Percentiles rank a stretch among this genome's conserved stretches.
These are phyloP conservation scores for Salix arbutifolia DNA, from an alignment of 345 rosid genomes.

Conservation along the genomic window DNA sequence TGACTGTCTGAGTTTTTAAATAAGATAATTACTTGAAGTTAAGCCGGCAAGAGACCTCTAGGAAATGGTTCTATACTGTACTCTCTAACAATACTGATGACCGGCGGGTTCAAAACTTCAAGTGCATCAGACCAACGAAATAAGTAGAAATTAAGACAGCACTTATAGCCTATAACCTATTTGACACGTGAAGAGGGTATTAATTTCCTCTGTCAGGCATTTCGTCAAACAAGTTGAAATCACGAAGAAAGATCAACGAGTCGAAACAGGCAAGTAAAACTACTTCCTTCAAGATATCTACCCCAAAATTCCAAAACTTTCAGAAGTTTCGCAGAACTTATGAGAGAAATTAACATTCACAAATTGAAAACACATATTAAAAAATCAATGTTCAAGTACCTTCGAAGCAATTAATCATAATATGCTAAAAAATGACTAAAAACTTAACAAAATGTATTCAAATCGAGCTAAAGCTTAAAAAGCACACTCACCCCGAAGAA, in stretches of 20 bases:
- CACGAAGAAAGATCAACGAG: neutral
- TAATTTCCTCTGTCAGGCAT: neutral
- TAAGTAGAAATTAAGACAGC: neutral
- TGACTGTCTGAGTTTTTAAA: too few species aligned
- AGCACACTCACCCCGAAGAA: neutral
- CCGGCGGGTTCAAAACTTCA: too few species aligned
- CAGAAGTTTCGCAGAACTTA: neutral
- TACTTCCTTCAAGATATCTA: slow-evolving; percentile 1
- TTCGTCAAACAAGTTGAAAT: slow-evolving; percentile 4
- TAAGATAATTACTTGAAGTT: too few species aligned
- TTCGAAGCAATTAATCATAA: neutral
- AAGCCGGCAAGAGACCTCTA: neutral
- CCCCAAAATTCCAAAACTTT: neutral
- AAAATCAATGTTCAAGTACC: neutral
- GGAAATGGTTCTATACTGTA: neutral
- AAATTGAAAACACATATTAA: neutral
- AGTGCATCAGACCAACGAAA: neutral
- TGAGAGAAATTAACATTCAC: neutral
- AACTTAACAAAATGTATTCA: neutral
- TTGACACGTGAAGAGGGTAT: slow-evolving; percentile 11
- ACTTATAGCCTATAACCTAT: neutral
- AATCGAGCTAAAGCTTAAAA: neutral
- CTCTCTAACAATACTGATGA: neutral
- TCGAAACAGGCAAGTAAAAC: neutral
- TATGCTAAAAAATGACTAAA: neutral